Conservation (phyloP, 331 rosid genomes). For the Spiraea crenata region DNA sequence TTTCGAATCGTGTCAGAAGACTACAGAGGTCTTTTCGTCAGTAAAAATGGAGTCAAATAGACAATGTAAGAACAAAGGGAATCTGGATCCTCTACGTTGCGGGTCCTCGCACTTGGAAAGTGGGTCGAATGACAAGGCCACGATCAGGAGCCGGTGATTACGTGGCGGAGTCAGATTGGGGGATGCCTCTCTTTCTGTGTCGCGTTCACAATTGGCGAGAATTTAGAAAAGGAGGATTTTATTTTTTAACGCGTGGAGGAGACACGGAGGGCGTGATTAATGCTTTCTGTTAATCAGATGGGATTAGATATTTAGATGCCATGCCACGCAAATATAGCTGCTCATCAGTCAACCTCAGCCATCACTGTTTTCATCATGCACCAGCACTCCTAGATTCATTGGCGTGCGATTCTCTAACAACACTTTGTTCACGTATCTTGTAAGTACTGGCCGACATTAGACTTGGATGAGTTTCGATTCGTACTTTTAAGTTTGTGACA, state of each 20-base stretch:
- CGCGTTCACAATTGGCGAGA: neutral
- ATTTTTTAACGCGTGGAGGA: constrained; percentile 15
- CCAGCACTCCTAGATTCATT: too few relatives aligned
- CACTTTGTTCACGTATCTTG: too few relatives aligned
- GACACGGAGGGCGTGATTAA: neutral
- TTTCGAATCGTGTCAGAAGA: constrained; percentile 16
- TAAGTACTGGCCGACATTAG: too few relatives aligned
- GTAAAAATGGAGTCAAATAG: neutral
- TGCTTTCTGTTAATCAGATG: neutral
- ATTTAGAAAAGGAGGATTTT: neutral
- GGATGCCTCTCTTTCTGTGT: neutral
- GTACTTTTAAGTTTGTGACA: too few relatives aligned
- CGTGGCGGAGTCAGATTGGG: neutral
- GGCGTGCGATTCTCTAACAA: too few relatives aligned
- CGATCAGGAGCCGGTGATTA: neutral
- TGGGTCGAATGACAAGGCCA: too few relatives aligned
- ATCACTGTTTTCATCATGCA: neutral
- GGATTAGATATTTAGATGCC: neutral
- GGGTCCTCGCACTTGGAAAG: neutral
- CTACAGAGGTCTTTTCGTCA: constrained; percentile 1
- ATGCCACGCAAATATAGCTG: neutral
- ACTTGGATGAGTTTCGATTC: too few relatives aligned
- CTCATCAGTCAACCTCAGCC: neutral
- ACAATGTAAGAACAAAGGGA: neutral
- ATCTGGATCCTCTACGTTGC: neutral